Base-by-base conservation (phyloP, 768 basidiomycete species). In the Amanita brunnescens region DNA sequence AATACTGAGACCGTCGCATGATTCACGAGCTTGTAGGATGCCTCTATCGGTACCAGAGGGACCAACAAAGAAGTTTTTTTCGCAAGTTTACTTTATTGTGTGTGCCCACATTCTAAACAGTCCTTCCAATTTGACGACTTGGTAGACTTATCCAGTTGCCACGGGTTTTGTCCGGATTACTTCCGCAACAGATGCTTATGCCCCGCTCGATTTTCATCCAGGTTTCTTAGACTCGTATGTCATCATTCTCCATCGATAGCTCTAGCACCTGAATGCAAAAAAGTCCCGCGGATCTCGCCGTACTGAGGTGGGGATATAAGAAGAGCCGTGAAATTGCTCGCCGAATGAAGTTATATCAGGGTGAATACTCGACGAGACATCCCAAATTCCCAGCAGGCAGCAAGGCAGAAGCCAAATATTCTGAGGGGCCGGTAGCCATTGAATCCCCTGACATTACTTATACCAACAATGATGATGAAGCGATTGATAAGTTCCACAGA, bases 231-330 rank as follows among this genome's bases (percentile, higher is more conserved):
- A 70, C 35, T 60, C 68, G 79, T 79, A 47, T 46, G 72, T 60
- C 32, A 18, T 6, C 21, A 26, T n/a, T 2, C 10, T 32, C 12
- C 42, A 51, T 14, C 12, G 5, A 2, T 23, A 23, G 23, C 12
- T 37, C 8, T 33, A 18, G 6, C 1, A 38, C 3, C 16, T 41
- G 24, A 46, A 30, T 13, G 3, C 18, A 34, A 29, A 14, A 23
- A 75, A n/a, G 73, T 10, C 61, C 66, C 2, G 68, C 68, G 8
- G 78, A 80, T 56, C 18, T 84, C 5, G 70, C 60, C 0, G 63
- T 72, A 18, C 55, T 82, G 40, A 66, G 66, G 47, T 77, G 77
- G 70, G 67, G 59, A 0, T 85, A 83, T 61, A 85, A 85, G 55
- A 72, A 70, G 48, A 49, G 60, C 3, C 71, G 81, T 1, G 82